phyloP scores from a whole-genome alignment of 495 filamentous ascomycete genomes.

The Penicillium ochrochloron region DNA sequence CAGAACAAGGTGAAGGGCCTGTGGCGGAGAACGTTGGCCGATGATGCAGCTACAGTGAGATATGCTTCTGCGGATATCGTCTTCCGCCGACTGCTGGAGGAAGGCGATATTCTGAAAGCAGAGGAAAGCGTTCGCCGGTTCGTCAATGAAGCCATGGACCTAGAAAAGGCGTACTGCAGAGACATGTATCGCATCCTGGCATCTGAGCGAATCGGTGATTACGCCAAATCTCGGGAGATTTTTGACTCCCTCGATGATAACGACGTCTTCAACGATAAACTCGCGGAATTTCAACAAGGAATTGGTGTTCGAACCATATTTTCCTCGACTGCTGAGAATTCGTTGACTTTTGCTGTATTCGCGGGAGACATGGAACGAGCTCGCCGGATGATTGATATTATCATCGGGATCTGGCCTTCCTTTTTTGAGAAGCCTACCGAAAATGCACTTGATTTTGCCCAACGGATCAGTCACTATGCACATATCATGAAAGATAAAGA shows the following conservation, averaged over 20 bases:
- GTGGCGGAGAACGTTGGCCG: constrained; percentile 16
- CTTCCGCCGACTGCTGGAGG: constrained; percentile 20
- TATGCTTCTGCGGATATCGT: constrained; percentile 15
- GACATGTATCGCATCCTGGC: constrained; percentile 30
- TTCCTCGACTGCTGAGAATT: constrained; percentile 18
- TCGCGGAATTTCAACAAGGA: constrained; percentile 21
- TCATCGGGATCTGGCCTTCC: constrained; percentile 21
- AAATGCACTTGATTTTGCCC: constrained; percentile 18
- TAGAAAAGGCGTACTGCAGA: constrained; percentile 18
- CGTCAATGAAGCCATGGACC: constrained; percentile 9
- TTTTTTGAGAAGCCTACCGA: constrained; percentile 26
- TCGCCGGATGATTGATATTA: constrained; percentile 20
- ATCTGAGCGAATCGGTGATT: constrained; percentile 28
- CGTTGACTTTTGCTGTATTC: constrained; percentile 21
- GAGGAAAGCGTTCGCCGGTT: constrained; percentile 22
- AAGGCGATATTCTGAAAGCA: constrained; percentile 23
- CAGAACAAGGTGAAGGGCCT: constrained; percentile 10
- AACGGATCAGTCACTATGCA: constrained; percentile 17
- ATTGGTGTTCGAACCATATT: constrained; percentile 15
- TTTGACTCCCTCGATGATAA: constrained; percentile 30
- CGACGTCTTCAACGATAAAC: constrained; percentile 24
- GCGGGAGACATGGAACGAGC: constrained; percentile 23
- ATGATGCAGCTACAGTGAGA: constrained; percentile 16
- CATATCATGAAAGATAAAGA: constrained; percentile 25
- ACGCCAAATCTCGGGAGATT: constrained; percentile 18